Conservation (phyloP, 2,329 filamentous ascomycete species). For the Venturia effusa region DNA sequence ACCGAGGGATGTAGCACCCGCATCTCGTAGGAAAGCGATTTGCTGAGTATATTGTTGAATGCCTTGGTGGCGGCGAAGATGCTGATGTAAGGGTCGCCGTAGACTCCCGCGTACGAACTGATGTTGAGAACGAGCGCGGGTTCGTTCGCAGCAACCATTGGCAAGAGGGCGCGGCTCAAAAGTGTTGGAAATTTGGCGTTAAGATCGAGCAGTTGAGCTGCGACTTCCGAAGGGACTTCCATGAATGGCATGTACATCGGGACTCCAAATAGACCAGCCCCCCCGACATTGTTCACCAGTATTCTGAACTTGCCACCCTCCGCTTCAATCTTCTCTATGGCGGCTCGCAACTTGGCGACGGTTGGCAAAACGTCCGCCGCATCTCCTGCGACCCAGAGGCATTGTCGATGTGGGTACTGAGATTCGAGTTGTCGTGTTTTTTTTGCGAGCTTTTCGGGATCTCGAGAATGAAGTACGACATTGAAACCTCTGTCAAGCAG, state of each 20-base stretch:
- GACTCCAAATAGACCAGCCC: constrained; percentile 22
- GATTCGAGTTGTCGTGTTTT: constrained; percentile 29
- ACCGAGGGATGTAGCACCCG: neutral
- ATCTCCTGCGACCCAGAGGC: constrained; percentile 36
- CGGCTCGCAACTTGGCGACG: constrained; percentile 12
- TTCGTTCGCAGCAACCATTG: constrained; percentile 24
- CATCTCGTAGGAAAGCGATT: constrained; percentile 3
- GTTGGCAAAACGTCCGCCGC: constrained; percentile 22
- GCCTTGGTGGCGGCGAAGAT: constrained; percentile 8
- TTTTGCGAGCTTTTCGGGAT: constrained; percentile 34
- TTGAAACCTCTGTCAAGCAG: constrained; percentile 46
- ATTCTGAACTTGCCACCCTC: constrained; percentile 36
- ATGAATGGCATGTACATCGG: constrained; percentile 17
- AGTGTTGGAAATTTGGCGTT: constrained; percentile 37
- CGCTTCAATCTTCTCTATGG: constrained; percentile 16
- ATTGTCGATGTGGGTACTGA: constrained; percentile 28
- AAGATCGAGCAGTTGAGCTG: constrained; percentile 15
- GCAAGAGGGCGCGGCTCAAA: constrained; percentile 37
- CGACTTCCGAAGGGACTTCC: constrained; percentile 12
- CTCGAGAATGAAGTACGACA: constrained; percentile 46
- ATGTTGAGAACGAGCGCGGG: constrained; percentile 6
- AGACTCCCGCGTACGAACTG: constrained; percentile 6
- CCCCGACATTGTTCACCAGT: constrained; percentile 48
- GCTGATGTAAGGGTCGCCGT: neutral
- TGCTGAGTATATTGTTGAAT: constrained; percentile 9